A percentile compares a stretch with the other conserved stretches of the same genome.
Conservation (phyloP, 176 grass and related monocot species). For the Ampelocalamus luodianensis region DNA sequence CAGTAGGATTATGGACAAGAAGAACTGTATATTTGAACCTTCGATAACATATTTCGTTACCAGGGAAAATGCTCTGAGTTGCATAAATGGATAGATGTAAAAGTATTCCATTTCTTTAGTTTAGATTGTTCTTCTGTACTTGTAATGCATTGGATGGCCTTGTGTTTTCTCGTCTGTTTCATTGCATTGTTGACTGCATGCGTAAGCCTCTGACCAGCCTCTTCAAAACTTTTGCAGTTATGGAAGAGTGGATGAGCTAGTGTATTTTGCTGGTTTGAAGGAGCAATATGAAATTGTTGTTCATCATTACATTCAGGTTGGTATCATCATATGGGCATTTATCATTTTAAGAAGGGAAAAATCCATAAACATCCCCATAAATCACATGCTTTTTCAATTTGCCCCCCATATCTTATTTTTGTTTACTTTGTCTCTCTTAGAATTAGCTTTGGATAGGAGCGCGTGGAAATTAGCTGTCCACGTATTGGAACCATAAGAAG, state of each 20-base stretch:
- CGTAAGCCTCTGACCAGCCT: background rate
- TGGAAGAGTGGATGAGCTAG: slow-evolving; percentile 88
- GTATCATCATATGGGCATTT: slow-evolving; percentile 17
- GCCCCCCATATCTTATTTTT: no score
- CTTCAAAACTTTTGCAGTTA: slow-evolving; percentile 65
- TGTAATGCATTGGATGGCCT: background rate
- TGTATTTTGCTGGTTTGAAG: slow-evolving; percentile 96
- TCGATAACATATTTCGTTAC: slow-evolving; percentile 4
- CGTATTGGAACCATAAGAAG: no score
- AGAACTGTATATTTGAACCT: background rate
- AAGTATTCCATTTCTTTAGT: slow-evolving; percentile 22
- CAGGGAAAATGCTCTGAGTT: background rate
- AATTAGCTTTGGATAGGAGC: no score
- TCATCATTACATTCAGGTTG: slow-evolving; percentile 96
- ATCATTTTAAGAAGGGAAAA: background rate
- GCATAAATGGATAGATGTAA: background rate
- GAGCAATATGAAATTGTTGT: slow-evolving; percentile 93
- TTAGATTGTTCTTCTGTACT: slow-evolving; percentile 5
- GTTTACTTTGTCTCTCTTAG: no score
- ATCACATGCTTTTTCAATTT: no score
- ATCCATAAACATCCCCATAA: no score
- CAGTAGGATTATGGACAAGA: slow-evolving; percentile 19
- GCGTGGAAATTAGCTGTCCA: no score
- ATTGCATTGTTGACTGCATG: background rate
- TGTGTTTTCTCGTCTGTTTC: slow-evolving; percentile 6